These are phyloP conservation scores for Lagenidium giganteum DNA, from an alignment of 352 stramenopile species.

Conservation along the genomic window DNA sequence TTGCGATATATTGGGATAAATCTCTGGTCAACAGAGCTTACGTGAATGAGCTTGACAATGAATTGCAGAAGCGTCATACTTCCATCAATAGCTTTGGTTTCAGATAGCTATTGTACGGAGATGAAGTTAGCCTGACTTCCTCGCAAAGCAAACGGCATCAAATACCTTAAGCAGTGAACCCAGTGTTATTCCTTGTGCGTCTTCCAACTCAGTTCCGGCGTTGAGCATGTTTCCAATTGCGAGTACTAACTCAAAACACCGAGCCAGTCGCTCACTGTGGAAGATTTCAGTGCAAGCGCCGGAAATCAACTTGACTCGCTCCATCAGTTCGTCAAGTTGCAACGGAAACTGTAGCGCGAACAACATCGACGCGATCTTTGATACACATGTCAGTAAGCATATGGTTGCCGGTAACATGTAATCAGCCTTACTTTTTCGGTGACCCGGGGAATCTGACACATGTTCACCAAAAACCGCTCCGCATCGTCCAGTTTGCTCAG, in stretches of 20 bases:
- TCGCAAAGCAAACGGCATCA: too few species aligned
- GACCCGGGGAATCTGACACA: constrained; percentile 61
- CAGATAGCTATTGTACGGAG: constrained; percentile 36
- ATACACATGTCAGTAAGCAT: not conserved
- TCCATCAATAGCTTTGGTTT: constrained; percentile 78
- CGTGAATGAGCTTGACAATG: constrained; percentile 73
- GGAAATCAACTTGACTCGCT: constrained; percentile 42
- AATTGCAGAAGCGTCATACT: constrained; percentile 73
- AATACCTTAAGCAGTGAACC: constrained; percentile 75
- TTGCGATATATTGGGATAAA: not conserved
- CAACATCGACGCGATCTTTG: constrained; percentile 59
- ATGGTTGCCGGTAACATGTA: not conserved
- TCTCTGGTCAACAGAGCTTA: constrained; percentile 14
- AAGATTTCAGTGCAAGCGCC: constrained; percentile 61
- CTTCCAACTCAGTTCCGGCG: constrained; percentile 59
- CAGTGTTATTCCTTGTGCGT: constrained; percentile 60
- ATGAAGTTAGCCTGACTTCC: not conserved
- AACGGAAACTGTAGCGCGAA: constrained; percentile 64
- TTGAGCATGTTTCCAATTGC: constrained; percentile 77
- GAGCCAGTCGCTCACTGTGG: constrained; percentile 59
- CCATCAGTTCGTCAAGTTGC: constrained; percentile 42
- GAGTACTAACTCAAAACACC: constrained; percentile 73
- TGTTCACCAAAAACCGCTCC: constrained; percentile 68
- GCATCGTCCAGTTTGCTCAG: constrained; percentile 38
- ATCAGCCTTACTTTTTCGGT: constrained; percentile 53